Conservation (phyloP, 768 basidiomycete genomes). For the Pisolithus marmoratus region DNA sequence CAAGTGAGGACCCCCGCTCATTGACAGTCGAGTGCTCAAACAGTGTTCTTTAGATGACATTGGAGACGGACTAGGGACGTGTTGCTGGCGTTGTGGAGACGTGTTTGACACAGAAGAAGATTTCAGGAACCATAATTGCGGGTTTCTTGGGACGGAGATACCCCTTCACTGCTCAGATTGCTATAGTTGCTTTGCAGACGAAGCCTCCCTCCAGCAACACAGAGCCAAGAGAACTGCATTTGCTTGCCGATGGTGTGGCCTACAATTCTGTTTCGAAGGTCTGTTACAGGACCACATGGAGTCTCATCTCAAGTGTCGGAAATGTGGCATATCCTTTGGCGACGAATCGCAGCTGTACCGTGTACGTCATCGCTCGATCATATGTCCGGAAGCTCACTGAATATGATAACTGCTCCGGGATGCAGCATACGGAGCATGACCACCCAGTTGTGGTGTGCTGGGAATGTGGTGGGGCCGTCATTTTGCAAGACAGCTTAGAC, state of each 20-base stretch:
- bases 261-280: constrained; percentile 18
- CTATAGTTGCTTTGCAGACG: constrained; percentile 20
- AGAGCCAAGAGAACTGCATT: constrained; percentile 9
- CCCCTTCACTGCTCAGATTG: constrained; percentile 18
- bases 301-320: constrained; percentile 19
- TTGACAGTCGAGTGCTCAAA: no score
- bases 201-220: constrained; percentile 11
- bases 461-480: constrained; percentile 22
- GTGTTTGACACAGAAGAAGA: constrained; percentile 10
- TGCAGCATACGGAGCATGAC: constrained; percentile 18
- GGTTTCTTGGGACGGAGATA: constrained; percentile 2
- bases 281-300: constrained; percentile 22
- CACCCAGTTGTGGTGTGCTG: constrained; percentile 24
- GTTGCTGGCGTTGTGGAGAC: constrained; percentile 11
- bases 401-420: not conserved
- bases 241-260: constrained; percentile 15
- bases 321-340: constrained; percentile 14
- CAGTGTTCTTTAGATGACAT: not conserved
- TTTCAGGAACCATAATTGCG: constrained; percentile 12
- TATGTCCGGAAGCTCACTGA: not conserved
- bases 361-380: constrained; percentile 8
- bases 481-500: constrained; percentile 15
- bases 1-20: no score
- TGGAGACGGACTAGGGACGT: not conserved
- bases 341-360: constrained; percentile 14